Percentiles rank a stretch among this genome's conserved stretches.
phyloP scores from a whole-genome alignment of 2,329 filamentous ascomycete species.

The Ophiostoma ips region DNA sequence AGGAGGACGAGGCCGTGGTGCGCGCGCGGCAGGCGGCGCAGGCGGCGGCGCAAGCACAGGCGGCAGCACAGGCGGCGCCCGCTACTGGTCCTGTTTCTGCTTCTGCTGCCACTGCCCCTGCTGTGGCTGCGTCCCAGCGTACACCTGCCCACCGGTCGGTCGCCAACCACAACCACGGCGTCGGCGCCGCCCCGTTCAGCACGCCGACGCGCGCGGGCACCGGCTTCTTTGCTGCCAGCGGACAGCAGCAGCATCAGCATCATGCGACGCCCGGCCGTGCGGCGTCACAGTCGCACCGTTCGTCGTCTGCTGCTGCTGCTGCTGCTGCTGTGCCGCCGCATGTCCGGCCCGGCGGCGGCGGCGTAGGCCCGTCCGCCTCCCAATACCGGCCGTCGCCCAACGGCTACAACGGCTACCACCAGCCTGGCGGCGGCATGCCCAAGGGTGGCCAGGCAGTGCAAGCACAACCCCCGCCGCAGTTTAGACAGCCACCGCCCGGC shows the following conservation, averaged over 20 bases:
- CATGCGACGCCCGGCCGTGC: conserved; percentile 27
- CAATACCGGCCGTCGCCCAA: conserved; percentile 33
- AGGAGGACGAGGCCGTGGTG: conserved; percentile 59
- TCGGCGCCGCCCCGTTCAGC: conserved; percentile 28
- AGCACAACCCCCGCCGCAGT: conserved; percentile 25
- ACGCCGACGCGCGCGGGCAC: conserved; percentile 29
- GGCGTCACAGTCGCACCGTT: conserved; percentile 25
- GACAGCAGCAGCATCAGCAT: too few species aligned
- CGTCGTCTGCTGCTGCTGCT: conserved; percentile 16
- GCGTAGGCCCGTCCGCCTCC: too few species aligned
- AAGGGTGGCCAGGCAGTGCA: conserved; percentile 29
- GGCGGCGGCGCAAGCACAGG: conserved; percentile 15
- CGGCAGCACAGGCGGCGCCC: too few species aligned
- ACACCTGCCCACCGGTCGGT: not conserved
- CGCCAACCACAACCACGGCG: conserved; percentile 27
- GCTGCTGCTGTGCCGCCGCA: conserved; percentile 18
- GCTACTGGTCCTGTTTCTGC: not conserved
- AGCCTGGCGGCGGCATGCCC: conserved; percentile 36
- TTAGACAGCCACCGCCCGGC: conserved; percentile 10
- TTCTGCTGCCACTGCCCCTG: not conserved
- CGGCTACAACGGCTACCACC: conserved; percentile 25
- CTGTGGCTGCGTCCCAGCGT: not conserved
- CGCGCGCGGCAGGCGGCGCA: conserved; percentile 19
- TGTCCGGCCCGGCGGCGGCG: conserved; percentile 17
- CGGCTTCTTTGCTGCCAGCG: conserved; percentile 22